Base-by-base conservation (phyloP, 2,329 filamentous ascomycete genomes). In the Fusarium zealandicum region DNA sequence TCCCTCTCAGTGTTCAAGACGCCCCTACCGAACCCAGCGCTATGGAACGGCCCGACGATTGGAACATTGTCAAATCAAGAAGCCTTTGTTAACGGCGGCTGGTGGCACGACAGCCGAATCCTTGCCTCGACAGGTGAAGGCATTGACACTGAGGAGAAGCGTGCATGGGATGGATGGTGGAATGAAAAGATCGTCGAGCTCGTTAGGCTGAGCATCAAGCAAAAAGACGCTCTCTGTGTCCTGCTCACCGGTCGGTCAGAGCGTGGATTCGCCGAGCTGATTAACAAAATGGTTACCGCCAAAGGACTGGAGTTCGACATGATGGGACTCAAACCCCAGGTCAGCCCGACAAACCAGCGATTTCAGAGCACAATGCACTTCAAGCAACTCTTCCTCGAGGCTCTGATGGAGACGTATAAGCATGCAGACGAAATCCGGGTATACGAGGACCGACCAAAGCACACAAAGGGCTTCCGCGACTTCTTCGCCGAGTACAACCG, bases 71-170 rank as follows among this genome's bases (percentile, higher is more conserved):
- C 90, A 55, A 87, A 82, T 39, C 87, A 90, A 61, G 90, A 96
- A 61, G 81, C 84, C 45, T 90, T 98, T 65, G 78, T 86, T 57
- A 90, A 89, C 63, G 93, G 93, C 62, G 92, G 93, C 59, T 99
- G 95, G 95, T 99, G 95, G 95, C 95, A 99, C 74, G 93, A 98
- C 70, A 84, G 86, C 36, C 86, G 85, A 59, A 93, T 99, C 58
- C 85, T 99, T 18, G 86, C 89, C 10, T 88, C 93, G 2, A 96
- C 92, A 1, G 95, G 95, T 45, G 83, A 92, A 51, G 95, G 95
- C 13, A 72, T 88, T 6, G 90, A 91, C 44, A 84, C 84, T 51
- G 95, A 98, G 75, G 93, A 98, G 72, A 79, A 83, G 35, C 86
- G 87, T 18, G 93, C 84, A 9, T 99, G 93, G 93, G 79, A 90